These are phyloP conservation scores for Fusarium musae DNA, from an alignment of 2,329 filamentous ascomycete species.

Conservation along the genomic window DNA sequence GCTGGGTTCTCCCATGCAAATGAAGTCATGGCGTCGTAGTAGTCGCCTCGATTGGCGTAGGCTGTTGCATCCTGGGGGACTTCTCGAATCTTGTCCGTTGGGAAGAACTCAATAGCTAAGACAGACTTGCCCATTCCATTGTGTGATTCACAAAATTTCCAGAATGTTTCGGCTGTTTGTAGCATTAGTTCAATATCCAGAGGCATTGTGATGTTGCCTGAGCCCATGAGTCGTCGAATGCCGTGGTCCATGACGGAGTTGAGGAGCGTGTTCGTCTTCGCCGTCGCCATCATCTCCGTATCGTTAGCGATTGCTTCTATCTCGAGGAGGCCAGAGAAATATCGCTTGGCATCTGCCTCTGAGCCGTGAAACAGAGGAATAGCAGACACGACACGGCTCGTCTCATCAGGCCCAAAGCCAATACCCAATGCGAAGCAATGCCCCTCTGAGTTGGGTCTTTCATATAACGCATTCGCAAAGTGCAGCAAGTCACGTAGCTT, in stretches of 20 bases:
- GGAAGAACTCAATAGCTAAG: conserved; percentile 55
- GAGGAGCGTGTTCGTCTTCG: conserved; percentile 39
- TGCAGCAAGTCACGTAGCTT: conserved; percentile 41
- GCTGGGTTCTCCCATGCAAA: conserved; percentile 54
- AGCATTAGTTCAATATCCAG: conserved; percentile 45
- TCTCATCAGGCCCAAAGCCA: conserved; percentile 34
- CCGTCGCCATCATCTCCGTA: conserved; percentile 34
- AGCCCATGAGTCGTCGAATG: conserved; percentile 41
- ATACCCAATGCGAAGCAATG: conserved; percentile 42
- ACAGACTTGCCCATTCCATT: conserved; percentile 39
- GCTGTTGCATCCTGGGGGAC: conserved; percentile 53
- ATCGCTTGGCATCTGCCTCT: conserved; percentile 23
- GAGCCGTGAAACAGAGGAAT: conserved; percentile 39
- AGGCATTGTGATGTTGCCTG: conserved; percentile 48
- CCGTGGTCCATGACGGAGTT: conserved; percentile 43
- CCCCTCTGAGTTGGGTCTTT: conserved; percentile 20
- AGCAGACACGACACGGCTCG: conserved; percentile 25
- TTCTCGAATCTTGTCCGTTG: conserved; percentile 53
- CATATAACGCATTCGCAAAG: conserved; percentile 38
- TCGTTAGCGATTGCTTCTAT: conserved; percentile 12
- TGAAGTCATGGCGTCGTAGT: conserved; percentile 56
- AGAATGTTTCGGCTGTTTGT: conserved; percentile 46
- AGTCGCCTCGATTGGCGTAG: conserved; percentile 57
- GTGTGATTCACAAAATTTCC: conserved; percentile 34
- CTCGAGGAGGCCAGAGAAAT: conserved; percentile 36